Percentiles rank a stretch among this genome's conserved stretches.
Evolutionary conservation across 805 yeast genomes (phyloP).

Genomic region (Candida piceae): DNA sequence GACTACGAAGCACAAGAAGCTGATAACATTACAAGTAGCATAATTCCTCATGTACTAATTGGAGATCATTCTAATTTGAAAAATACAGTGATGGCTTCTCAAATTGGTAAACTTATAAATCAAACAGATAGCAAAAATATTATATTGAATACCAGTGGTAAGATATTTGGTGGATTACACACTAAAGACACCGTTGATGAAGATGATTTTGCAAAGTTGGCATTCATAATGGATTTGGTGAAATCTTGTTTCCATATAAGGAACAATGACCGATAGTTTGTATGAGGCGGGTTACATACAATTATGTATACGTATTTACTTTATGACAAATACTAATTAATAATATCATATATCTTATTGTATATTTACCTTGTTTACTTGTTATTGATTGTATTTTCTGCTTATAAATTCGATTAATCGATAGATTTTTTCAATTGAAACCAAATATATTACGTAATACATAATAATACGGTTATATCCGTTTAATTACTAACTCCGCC

Average conservation of each 20-base stretch:
- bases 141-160: slow-evolving; percentile 41
- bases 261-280: too few relatives aligned
- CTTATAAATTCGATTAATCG: too few relatives aligned
- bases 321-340: too few relatives aligned
- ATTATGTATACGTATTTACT: too few relatives aligned
- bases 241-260: background rate
- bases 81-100: slow-evolving; percentile 42
- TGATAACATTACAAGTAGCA: slow-evolving; percentile 9
- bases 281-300: too few relatives aligned
- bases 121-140: slow-evolving; percentile 33
- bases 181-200: slow-evolving; percentile 25
- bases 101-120: slow-evolving; percentile 40
- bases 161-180: slow-evolving; percentile 34
- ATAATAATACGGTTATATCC: too few relatives aligned
- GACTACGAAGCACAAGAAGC: slow-evolving; percentile 17
- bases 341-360: too few relatives aligned
- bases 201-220: slow-evolving; percentile 37
- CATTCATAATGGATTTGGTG: slow-evolving; percentile 32
- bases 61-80: slow-evolving; percentile 43
- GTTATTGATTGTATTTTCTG: too few relatives aligned
- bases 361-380: too few relatives aligned
- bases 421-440: too few relatives aligned
- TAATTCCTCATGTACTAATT: slow-evolving; percentile 31
- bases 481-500: too few relatives aligned
- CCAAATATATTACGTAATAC: too few relatives aligned